A percentile compares a stretch with the other conserved stretches of the same genome.
Conservation (phyloP, 2,329 filamentous ascomycete species). For the Drechslerella coelobrocha region DNA sequence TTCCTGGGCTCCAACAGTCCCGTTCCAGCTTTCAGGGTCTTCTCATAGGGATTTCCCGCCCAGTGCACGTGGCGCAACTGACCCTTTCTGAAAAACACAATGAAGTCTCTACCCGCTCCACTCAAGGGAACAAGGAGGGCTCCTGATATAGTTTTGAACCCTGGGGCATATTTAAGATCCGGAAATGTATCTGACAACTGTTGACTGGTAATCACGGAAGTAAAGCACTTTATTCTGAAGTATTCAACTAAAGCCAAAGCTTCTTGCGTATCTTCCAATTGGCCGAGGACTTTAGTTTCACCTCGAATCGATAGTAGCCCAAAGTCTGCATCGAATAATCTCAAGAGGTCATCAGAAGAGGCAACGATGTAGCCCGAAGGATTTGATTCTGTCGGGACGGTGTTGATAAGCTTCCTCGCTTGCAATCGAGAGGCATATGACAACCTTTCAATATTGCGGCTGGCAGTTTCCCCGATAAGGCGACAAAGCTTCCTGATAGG, state of each 20-base stretch:
- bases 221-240: slow-evolving; percentile 75
- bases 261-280: slow-evolving; percentile 78
- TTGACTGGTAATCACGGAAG: slow-evolving; percentile 77
- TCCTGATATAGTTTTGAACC: slow-evolving; percentile 78
- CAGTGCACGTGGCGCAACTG: slow-evolving; percentile 81
- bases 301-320: slow-evolving; percentile 82
- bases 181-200: slow-evolving; percentile 79
- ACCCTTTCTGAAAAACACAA: slow-evolving; percentile 84
- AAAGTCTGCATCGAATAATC: slow-evolving; percentile 85
- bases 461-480: slow-evolving; percentile 82
- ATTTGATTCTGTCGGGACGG: slow-evolving; percentile 78
- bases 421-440: slow-evolving; percentile 86
- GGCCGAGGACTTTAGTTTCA: slow-evolving; percentile 86
- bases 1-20: slow-evolving; percentile 78
- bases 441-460: slow-evolving; percentile 82
- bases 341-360: slow-evolving; percentile 82
- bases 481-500: slow-evolving; percentile 92
- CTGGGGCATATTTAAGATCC: slow-evolving; percentile 78
- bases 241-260: slow-evolving; percentile 85
- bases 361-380: slow-evolving; percentile 90
- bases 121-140: slow-evolving; percentile 82
- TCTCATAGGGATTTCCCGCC: slow-evolving; percentile 87
- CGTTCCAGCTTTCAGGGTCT: slow-evolving; percentile 74
- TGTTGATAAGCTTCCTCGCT: slow-evolving; percentile 86
- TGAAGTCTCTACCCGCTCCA: slow-evolving; percentile 78